A percentile compares a stretch with the other conserved stretches of the same genome.
Conservation (phyloP, 495 filamentous ascomycete species). For the Letharia columbiana region DNA sequence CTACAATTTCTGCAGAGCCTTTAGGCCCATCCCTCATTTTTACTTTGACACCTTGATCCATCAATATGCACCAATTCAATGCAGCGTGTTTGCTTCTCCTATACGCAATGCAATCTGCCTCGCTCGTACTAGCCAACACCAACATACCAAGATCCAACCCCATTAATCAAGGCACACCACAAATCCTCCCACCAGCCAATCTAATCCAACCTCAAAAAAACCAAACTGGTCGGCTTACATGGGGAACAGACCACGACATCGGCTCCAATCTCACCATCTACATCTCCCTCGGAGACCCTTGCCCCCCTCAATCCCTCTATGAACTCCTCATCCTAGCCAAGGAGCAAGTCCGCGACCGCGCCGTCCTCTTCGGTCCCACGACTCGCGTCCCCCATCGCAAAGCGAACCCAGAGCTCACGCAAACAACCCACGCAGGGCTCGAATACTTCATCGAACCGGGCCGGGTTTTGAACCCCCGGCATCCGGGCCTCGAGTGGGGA, state of each 20-base stretch:
- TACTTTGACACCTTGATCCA: not conserved
- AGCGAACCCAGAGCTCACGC: not conserved
- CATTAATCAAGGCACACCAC: not conserved
- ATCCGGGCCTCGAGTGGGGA: not conserved
- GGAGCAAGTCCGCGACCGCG: not conserved
- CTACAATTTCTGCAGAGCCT: not conserved
- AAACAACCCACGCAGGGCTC: not conserved
- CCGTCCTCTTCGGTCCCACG: not conserved
- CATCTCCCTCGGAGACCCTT: not conserved
- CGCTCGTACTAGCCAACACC: not conserved
- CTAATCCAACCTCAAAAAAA: not conserved
- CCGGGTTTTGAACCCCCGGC: not conserved
- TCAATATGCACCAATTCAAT: not conserved
- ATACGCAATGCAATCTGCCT: not conserved
- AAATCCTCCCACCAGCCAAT: not conserved
- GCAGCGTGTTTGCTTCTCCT: not conserved
- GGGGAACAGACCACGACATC: not conserved
- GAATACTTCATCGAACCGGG: not conserved
- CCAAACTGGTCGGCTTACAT: not conserved
- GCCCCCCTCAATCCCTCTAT: not conserved
- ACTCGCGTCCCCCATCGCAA: not conserved
- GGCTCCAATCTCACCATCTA: conserved; percentile 2
- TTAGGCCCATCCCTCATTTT: not conserved
- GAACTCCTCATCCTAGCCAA: not conserved
- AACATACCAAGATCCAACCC: conserved; percentile 1